Evolutionary conservation across 768 basidiomycete genomes (phyloP), one percentile per base, ranked within the genome.

Genomic region (Pulveroboletus frians): DNA sequence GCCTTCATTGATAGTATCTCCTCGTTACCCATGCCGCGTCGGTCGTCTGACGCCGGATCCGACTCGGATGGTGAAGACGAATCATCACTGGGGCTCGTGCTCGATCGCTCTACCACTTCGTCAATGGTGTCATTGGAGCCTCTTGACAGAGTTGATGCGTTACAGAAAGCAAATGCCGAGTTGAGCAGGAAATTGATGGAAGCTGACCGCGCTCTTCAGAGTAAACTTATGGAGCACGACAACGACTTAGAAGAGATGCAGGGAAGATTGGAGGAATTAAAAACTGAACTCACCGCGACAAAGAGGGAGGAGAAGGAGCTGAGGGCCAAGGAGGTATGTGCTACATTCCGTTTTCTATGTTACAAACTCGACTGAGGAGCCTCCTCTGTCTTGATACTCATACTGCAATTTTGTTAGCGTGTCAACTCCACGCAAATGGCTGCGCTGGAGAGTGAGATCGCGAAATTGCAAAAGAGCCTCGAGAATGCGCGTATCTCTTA

Each of bases 251-350:
- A 89, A 56, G 88, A 92, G 50, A 78, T 89, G 68, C 84, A 94
- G 59, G 69, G 68, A 4, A 75, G 79, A 27, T 63, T 95, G 49
- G 93, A 96, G 49, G 91, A 96, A 62, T 66, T 85, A 51, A 73
- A 77, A 54, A 78, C 73, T 11, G 94, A 96, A 66, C 72, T 96
- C 8, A 83, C 74, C 13, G 77, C 85, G 6, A 84, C 87, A 5
- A 88, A 90, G 66, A 78, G 89, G 35, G 92, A 97, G 59, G 93
- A 97, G 68, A 96, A 97, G 70, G 94, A 97, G 60, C 68, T 95
- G 55, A 76, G 89, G 39, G 74, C 79, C 11, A 94, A 93, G 67
- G 94, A 96, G 74, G 90, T 90, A 50, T 9, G 57, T 69, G 57
- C 39, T 4, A 3, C 37, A 49, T 18, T 36, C 48, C 35, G 8